Evolutionary conservation across 768 basidiomycete species (phyloP).

Genomic region (Hericium coralloides): DNA sequence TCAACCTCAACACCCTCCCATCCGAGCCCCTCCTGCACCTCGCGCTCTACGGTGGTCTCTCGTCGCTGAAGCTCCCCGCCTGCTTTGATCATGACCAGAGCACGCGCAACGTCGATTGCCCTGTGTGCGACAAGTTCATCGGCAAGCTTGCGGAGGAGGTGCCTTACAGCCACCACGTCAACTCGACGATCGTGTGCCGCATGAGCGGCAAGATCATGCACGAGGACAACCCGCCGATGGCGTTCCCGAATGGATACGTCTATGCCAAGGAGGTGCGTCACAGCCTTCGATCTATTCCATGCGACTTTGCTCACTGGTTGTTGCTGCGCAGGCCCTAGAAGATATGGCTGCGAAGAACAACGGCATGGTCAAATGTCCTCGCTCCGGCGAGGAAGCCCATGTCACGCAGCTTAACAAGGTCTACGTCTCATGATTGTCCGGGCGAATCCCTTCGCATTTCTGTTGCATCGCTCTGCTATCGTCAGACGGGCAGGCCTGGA

Average conservation of each 20-base stretch:
- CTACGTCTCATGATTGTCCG: slow-evolving; percentile 62
- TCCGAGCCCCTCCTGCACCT: slow-evolving; percentile 82
- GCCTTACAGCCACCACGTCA: slow-evolving; percentile 88
- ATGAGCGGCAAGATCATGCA: slow-evolving; percentile 94
- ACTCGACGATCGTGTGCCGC: slow-evolving; percentile 90
- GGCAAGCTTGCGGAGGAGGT: slow-evolving; percentile 77
- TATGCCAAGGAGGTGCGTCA: slow-evolving; percentile 77
- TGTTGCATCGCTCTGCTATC: too few species aligned
- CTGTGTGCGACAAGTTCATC: slow-evolving; percentile 76
- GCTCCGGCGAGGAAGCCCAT: slow-evolving; percentile 54
- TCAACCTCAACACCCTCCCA: slow-evolving; percentile 80
- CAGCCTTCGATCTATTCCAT: neutral
- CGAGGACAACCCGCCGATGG: slow-evolving; percentile 87
- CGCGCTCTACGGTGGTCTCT: slow-evolving; percentile 84
- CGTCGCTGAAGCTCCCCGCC: slow-evolving; percentile 81
- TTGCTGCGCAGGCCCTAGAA: slow-evolving; percentile 55
- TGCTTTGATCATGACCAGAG: slow-evolving; percentile 58
- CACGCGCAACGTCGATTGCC: slow-evolving; percentile 78
- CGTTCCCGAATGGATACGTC: slow-evolving; percentile 84
- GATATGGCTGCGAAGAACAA: slow-evolving; percentile 79
- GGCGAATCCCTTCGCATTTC: too few species aligned
- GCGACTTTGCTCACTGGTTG: neutral
- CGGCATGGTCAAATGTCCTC: slow-evolving; percentile 79
- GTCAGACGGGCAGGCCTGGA: too few species aligned
- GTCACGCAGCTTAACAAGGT: slow-evolving; percentile 75